Percentiles rank a stretch among this genome's conserved stretches.
Conservation (phyloP, 2,329 filamentous ascomycete species). For the Chaetomium olivaceum region DNA sequence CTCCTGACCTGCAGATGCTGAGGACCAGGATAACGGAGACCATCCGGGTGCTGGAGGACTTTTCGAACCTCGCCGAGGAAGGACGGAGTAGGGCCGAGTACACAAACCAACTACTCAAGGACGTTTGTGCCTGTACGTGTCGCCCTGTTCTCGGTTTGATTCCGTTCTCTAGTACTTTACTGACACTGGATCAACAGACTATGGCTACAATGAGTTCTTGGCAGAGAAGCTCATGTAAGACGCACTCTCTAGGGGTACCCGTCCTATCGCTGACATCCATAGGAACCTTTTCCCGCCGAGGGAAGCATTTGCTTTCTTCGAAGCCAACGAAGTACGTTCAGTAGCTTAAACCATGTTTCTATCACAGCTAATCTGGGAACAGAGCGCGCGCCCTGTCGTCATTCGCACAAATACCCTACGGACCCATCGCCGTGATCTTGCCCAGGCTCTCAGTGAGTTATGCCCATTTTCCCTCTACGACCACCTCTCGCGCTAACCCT, state of each 20-base stretch:
- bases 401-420: conserved; percentile 96
- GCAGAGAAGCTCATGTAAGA: conserved; percentile 80
- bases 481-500: neutral
- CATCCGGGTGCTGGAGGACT: conserved; percentile 86
- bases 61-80: conserved; percentile 76
- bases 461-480: neutral
- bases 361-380: neutral
- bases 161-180: neutral
- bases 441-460: conserved; percentile 71
- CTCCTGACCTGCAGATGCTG: conserved; percentile 86
- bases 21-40: conserved; percentile 89
- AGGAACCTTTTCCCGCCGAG: conserved; percentile 81
- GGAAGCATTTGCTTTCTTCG: conserved; percentile 97
- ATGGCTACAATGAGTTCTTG: conserved; percentile 92
- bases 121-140: conserved; percentile 73
- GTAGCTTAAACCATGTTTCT: neutral
- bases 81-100: conserved; percentile 86
- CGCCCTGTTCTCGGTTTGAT: neutral
- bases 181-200: conserved; percentile 53
- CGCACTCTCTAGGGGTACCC: neutral
- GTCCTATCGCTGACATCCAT: neutral
- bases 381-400: conserved; percentile 75
- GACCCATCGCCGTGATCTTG: conserved; percentile 73
- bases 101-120: conserved; percentile 79
- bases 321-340: conserved; percentile 78